Evolutionary conservation across 2,329 filamentous ascomycete species (phyloP).

Genomic region (Colletotrichum sp.): DNA sequence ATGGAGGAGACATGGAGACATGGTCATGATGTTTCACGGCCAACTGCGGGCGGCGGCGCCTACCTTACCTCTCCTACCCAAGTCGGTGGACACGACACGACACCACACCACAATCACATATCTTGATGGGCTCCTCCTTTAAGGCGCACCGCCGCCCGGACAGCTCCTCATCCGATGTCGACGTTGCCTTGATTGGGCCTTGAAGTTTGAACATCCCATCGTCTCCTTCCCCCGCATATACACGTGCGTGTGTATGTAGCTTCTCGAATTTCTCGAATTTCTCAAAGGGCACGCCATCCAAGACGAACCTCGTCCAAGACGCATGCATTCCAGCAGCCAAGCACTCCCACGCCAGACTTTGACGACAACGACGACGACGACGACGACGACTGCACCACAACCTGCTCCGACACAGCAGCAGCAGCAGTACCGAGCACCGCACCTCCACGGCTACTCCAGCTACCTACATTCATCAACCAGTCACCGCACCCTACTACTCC

Average conservation of each 20-base stretch:
- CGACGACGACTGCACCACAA: background rate
- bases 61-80: background rate
- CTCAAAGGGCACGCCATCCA: background rate
- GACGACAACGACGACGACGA: background rate
- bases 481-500: background rate
- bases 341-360: background rate
- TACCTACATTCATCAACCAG: background rate
- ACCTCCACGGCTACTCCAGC: background rate
- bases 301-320: background rate
- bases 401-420: background rate
- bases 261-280: background rate
- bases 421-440: background rate
- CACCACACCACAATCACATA: background rate
- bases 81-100: background rate
- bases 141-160: background rate
- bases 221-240: constrained; percentile 7
- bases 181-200: background rate
- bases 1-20: background rate
- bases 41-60: background rate
- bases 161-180: constrained; percentile 8
- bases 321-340: background rate
- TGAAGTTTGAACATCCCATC: background rate
- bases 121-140: background rate
- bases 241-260: background rate
- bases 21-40: background rate